Conservation (phyloP, 2,329 filamentous ascomycete genomes). For the Didymellaceae sp. region DNA sequence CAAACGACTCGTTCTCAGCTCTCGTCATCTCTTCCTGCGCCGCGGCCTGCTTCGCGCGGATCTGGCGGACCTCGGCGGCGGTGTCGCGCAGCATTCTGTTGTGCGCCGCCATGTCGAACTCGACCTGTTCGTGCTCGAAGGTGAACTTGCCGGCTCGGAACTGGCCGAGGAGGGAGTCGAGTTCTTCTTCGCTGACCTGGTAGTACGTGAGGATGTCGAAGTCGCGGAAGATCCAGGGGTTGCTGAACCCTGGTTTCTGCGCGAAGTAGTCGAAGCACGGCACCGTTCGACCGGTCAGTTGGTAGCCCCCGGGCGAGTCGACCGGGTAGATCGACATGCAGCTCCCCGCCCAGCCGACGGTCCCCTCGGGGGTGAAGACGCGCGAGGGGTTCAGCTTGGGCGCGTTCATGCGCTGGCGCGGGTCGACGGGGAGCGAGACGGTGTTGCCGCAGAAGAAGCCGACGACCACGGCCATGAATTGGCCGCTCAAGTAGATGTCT, state of each 20-base stretch:
- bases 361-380: conserved; percentile 64
- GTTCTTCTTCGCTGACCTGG: conserved; percentile 59
- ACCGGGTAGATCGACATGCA: conserved; percentile 64
- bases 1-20: conserved; percentile 55
- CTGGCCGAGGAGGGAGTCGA: conserved; percentile 55
- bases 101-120: conserved; percentile 64
- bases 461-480: conserved; percentile 60
- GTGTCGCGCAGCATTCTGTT: conserved; percentile 58
- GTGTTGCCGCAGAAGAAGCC: conserved; percentile 64
- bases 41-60: conserved; percentile 54
- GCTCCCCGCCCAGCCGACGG: conserved; percentile 62
- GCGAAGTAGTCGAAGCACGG: conserved; percentile 62
- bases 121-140: conserved; percentile 57
- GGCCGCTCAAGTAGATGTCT: conserved; percentile 58
- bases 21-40: conserved; percentile 58
- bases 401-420: conserved; percentile 59
- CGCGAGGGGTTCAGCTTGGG: conserved; percentile 65
- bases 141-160: conserved; percentile 61
- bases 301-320: conserved; percentile 64
- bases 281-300: conserved; percentile 61
- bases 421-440: conserved; percentile 60
- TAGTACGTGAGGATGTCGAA: conserved; percentile 65
- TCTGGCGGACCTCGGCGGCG: conserved; percentile 55
- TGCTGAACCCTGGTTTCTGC: conserved; percentile 58
- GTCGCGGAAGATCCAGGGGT: conserved; percentile 63